Evolutionary conservation across 169 alveolate genomes (phyloP), one percentile per base, ranked within the genome.

Genomic region (Perkinsus chesapeaki): DNA sequence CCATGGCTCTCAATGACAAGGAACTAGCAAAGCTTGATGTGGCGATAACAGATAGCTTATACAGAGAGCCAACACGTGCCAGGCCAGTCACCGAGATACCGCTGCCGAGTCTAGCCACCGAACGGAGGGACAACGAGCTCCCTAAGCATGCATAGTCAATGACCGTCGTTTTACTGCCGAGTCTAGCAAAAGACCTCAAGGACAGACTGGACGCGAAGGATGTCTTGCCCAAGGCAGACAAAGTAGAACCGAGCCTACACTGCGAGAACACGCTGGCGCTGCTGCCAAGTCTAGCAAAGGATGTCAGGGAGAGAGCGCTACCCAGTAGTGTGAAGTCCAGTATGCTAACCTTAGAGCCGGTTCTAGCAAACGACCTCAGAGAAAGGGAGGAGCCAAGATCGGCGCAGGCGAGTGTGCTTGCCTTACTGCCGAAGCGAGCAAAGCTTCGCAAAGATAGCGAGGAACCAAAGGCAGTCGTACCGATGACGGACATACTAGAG

Each of bases 61-160:
- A 31, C 16, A 90, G 91, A 91, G 73, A 0, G 39, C 90, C 37
- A 72, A 43, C 47, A 16, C 93, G 93, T 73, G 12, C 39, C 39
- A 43, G 0, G 36, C 93, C 93, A 16, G 34, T n/a, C 39, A 91
- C 90, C 91, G 91, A 39, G 0, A 48, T 39, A 10, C 48, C 34
- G 39, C 48, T 31, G 38, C 93, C 93, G 27, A 91, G 37, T 39
- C 93, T 36, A 12, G 93, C 47, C 43, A 48, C 43, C 47, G 39
- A 38, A 23, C 93, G 73, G 31, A 91, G 43, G 7, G 48, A 36
- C 20, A 91, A 39, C 9, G 47, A 3, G 23, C 48, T 48, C 12
- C 92, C 94, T 27, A 48, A 39, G 39, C 47, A 31, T 38, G 92
- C n/a, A 16, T 3, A 60, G 48, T 91, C 94, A 36, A 48, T 47